Conservation (phyloP, 345 rosid species). For the Citrus glauca region DNA sequence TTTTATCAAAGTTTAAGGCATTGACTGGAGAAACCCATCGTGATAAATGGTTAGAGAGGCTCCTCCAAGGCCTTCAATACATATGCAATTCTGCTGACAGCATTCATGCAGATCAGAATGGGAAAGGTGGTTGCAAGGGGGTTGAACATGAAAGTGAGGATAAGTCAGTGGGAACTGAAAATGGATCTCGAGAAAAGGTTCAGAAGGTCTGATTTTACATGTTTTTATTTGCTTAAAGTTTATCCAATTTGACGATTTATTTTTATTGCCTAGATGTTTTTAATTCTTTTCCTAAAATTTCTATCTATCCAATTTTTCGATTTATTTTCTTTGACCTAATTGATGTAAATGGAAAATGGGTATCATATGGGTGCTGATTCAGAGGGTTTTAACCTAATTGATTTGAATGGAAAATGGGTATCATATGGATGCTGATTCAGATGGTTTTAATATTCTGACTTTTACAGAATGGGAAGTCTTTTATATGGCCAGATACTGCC, state of each 20-base stretch:
- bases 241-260: background rate
- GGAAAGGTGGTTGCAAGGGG: slow-evolving; percentile 38
- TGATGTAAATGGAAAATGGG: background rate
- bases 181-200: slow-evolving; percentile 46
- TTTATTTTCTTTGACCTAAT: slow-evolving; percentile 2
- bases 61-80: slow-evolving; percentile 69
- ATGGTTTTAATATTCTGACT: slow-evolving; percentile 2
- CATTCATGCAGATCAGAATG: slow-evolving; percentile 33
- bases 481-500: slow-evolving; percentile 89
- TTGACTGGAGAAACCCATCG: slow-evolving; percentile 76
- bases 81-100: slow-evolving; percentile 48
- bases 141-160: slow-evolving; percentile 20
- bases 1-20: slow-evolving; percentile 54
- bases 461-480: slow-evolving; percentile 46
- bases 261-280: background rate
- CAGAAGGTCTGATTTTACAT: slow-evolving; percentile 33
- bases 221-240: background rate
- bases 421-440: slow-evolving; percentile 6
- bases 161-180: slow-evolving; percentile 24
- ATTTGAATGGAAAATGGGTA: background rate
- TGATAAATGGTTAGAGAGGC: slow-evolving; percentile 88
- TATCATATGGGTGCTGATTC: slow-evolving; percentile 9
- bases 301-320: background rate
- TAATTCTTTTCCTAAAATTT: background rate
- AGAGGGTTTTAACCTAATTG: slow-evolving; percentile 5